These are phyloP conservation scores for Chrysoporthe cubensis DNA, from an alignment of 2,329 filamentous ascomycete genomes.

Conservation along the genomic window DNA sequence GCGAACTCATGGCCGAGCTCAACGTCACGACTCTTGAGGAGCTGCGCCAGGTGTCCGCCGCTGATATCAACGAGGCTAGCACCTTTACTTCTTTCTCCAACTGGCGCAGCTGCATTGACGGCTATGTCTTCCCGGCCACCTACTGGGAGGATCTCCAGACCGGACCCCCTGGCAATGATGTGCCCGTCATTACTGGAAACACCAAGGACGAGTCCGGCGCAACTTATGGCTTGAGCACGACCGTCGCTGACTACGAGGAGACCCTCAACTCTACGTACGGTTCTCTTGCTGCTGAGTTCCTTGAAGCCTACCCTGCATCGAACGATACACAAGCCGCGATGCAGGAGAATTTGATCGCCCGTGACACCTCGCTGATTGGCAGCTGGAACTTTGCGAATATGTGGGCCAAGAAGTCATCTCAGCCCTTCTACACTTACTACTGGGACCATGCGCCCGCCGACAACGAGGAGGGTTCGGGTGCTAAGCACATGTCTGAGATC, in stretches of 20 bases:
- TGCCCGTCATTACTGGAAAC: conserved; percentile 9
- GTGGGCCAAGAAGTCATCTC: background rate
- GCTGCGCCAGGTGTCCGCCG: background rate
- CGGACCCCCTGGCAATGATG: background rate
- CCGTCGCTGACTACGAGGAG: background rate
- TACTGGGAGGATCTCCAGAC: conserved; percentile 2
- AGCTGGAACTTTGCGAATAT: background rate
- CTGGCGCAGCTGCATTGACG: conserved; percentile 7
- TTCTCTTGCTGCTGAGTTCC: background rate
- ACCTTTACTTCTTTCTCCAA: conserved; percentile 7
- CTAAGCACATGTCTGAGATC: conserved; percentile 5
- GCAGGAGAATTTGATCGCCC: background rate
- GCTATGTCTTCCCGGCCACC: conserved; percentile 8
- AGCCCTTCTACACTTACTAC: background rate
- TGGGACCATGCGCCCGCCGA: conserved; percentile 6
- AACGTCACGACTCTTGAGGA: background rate
- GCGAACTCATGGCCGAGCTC: background rate
- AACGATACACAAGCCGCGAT: background rate
- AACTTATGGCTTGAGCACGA: background rate
- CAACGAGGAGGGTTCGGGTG: background rate
- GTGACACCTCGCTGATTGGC: background rate
- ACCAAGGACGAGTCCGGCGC: conserved; percentile 9
- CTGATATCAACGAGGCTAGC: background rate
- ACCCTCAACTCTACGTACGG: background rate
- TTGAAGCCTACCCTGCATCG: background rate